These are phyloP conservation scores for Candida ponderosae DNA, from an alignment of 805 yeast genomes.

Conservation along the genomic window DNA sequence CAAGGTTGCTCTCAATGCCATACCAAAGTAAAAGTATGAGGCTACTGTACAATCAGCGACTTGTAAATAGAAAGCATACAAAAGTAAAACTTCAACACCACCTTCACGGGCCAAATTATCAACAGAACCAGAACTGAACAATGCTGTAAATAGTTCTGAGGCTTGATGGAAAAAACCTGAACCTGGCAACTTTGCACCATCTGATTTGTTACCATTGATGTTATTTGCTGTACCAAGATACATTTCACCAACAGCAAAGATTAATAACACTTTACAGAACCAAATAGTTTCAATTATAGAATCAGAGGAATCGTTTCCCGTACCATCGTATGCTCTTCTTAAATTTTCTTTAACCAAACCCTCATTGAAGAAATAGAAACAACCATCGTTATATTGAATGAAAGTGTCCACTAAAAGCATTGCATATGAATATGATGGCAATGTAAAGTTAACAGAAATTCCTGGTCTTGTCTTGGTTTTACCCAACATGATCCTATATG, in stretches of 20 bases:
- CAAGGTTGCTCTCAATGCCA: slow-evolving; percentile 64
- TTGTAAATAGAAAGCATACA: slow-evolving; percentile 73
- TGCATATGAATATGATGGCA: slow-evolving; percentile 74
- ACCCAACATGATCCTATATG: slow-evolving; percentile 61
- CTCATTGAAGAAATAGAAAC: slow-evolving; percentile 79
- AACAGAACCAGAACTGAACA: slow-evolving; percentile 73
- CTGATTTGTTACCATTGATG: slow-evolving; percentile 37
- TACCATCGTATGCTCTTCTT: slow-evolving; percentile 49
- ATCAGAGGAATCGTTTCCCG: slow-evolving; percentile 29
- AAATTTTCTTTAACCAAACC: slow-evolving; percentile 66
- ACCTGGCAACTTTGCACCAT: slow-evolving; percentile 56
- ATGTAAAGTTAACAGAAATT: slow-evolving; percentile 57
- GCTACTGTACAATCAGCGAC: slow-evolving; percentile 82
- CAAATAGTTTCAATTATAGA: slow-evolving; percentile 69
- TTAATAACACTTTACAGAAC: slow-evolving; percentile 68
- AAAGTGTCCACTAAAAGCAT: slow-evolving; percentile 69
- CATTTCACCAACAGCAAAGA: slow-evolving; percentile 79
- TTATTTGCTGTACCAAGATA: slow-evolving; percentile 70
- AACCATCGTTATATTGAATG: slow-evolving; percentile 73
- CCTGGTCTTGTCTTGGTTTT: slow-evolving; percentile 64
- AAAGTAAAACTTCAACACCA: slow-evolving; percentile 65
- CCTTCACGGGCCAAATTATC: slow-evolving; percentile 75
- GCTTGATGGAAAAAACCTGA: slow-evolving; percentile 74
- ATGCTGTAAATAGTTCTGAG: slow-evolving; percentile 68
- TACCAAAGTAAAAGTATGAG: slow-evolving; percentile 72